These are phyloP conservation scores for Eucalyptus melliodora DNA, from an alignment of 345 rosid genomes.

Conservation along the genomic window DNA sequence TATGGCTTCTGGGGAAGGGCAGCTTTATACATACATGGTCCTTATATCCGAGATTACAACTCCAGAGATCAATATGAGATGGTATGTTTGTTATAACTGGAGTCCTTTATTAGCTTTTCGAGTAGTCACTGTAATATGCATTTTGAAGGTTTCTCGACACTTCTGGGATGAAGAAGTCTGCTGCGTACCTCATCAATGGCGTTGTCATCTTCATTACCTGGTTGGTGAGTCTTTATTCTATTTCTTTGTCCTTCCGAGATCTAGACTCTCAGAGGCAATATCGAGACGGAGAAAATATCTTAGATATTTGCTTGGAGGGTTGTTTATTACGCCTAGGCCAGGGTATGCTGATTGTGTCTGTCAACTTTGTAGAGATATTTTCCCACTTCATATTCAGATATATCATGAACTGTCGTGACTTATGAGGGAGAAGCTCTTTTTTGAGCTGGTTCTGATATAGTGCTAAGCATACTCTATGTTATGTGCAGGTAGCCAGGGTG, in stretches of 20 bases:
- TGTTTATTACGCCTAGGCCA: not conserved
- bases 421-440: not conserved
- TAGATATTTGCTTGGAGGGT: not conserved
- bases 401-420: not conserved
- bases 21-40: slow-evolving; percentile 73
- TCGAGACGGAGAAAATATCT: not conserved
- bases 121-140: not conserved
- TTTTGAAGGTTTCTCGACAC: slow-evolving; percentile 29
- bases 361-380: not conserved
- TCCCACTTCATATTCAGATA: not conserved
- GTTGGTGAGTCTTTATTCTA: slow-evolving; percentile 46
- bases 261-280: not conserved
- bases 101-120: not conserved
- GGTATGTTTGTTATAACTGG: slow-evolving; percentile 26
- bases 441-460: not conserved
- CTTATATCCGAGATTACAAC: slow-evolving; percentile 83
- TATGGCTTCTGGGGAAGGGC: slow-evolving; percentile 70
- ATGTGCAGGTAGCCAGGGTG: slow-evolving; percentile 70
- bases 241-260: not conserved
- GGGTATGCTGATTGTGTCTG: not conserved
- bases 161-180: slow-evolving; percentile 74
- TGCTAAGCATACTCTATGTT: not conserved
- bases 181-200: slow-evolving; percentile 67
- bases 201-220: slow-evolving; percentile 58
- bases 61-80: slow-evolving; percentile 83